Conservation (phyloP, 2,329 filamentous ascomycete genomes). For the Bertia moriformis region DNA sequence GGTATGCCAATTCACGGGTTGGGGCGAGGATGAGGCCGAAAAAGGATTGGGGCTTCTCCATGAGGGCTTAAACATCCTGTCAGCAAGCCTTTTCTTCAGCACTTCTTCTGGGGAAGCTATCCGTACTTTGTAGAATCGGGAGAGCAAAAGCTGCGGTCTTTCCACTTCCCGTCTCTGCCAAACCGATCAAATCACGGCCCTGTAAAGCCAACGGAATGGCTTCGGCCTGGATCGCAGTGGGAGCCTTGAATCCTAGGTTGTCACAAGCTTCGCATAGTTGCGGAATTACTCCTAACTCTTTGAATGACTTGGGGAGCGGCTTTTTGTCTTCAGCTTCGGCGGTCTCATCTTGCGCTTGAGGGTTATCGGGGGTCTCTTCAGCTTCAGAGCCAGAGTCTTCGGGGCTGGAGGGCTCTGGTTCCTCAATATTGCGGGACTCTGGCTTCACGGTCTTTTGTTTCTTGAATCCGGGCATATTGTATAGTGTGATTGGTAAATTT, state of each 20-base stretch:
- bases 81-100: too few relatives aligned
- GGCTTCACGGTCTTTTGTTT: neutral
- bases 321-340: neutral
- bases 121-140: neutral
- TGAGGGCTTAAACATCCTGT: constrained; percentile 27
- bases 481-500: too few relatives aligned
- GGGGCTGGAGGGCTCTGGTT: too few relatives aligned
- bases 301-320: neutral
- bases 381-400: too few relatives aligned
- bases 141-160: neutral
- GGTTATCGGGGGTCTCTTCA: too few relatives aligned
- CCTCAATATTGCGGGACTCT: too few relatives aligned
- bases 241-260: neutral
- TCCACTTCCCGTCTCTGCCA: constrained; percentile 1
- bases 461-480: neutral
- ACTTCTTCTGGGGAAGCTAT: too few relatives aligned
- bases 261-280: constrained; percentile 1
- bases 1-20: constrained; percentile 51
- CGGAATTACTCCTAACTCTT: neutral
- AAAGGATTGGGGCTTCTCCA: constrained; percentile 44
- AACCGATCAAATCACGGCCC: constrained; percentile 1
- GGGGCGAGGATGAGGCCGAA: constrained; percentile 52
- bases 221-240: neutral
- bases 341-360: neutral
- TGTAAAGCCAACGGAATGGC: neutral